Evolutionary conservation across 1,284 basidiomycete genomes (phyloP).

Genomic region (Trametes pubescens): DNA sequence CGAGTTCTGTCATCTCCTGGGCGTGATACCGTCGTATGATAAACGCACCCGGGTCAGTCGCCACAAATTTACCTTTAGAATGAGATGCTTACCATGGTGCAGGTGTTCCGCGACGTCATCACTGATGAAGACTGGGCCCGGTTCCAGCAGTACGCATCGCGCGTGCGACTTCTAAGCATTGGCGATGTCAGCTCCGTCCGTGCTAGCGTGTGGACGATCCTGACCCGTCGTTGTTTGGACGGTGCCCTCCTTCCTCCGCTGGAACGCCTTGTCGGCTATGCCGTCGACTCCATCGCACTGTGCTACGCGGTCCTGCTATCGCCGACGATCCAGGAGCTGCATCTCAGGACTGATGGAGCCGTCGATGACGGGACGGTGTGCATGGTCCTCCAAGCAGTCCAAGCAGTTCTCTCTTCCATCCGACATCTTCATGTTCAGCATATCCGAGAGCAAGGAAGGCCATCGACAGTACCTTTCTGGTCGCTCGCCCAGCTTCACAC

Average conservation of each 20-base stretch:
- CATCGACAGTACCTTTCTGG: too few species aligned
- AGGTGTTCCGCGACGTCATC: slow-evolving; percentile 3
- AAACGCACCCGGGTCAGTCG: background rate
- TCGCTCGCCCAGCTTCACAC: too few species aligned
- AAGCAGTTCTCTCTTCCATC: too few species aligned
- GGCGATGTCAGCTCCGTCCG: slow-evolving; percentile 2
- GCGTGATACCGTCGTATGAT: background rate
- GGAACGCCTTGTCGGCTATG: slow-evolving; percentile 7
- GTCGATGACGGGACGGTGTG: background rate
- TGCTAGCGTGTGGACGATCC: slow-evolving; percentile 9
- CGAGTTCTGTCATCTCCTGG: background rate
- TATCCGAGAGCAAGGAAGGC: too few species aligned
- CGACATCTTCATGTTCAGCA: too few species aligned
- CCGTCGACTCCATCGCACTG: background rate
- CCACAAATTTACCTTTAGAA: background rate
- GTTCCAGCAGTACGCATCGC: slow-evolving; percentile 7
- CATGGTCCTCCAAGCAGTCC: background rate
- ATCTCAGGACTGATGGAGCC: background rate
- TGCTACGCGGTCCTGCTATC: slow-evolving; percentile 3
- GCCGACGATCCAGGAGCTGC: background rate
- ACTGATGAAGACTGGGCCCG: slow-evolving; percentile 3
- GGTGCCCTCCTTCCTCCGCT: slow-evolving; percentile 12
- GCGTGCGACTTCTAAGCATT: slow-evolving; percentile 5
- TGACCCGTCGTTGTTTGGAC: slow-evolving; percentile 2
- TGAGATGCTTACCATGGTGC: background rate